Percentiles rank a stretch among this genome's conserved stretches.
Evolutionary conservation across 345 rosid genomes (phyloP).

Genomic region (Rhodamnia rubescens): DNA sequence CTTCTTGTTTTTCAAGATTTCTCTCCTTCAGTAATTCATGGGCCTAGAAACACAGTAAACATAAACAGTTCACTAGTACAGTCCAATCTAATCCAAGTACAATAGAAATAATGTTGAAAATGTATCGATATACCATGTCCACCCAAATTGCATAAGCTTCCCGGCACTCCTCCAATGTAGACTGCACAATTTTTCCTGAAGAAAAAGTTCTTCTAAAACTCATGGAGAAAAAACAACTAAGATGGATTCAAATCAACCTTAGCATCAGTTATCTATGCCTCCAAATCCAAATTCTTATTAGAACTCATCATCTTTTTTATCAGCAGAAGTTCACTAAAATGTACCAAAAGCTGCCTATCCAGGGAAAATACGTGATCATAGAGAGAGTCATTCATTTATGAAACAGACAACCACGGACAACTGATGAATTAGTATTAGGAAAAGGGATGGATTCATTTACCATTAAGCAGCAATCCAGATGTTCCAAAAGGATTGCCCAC

Average conservation of each 20-base stretch:
- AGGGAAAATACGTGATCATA: not conserved
- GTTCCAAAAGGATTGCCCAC: not conserved
- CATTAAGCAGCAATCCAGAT: not conserved
- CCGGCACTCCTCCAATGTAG: conserved; percentile 77
- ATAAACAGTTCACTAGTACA: not conserved
- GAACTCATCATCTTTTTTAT: not conserved
- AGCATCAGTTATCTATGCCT: not conserved
- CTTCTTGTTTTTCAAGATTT: conserved; percentile 49
- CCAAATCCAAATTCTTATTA: not conserved
- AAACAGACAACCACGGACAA: not conserved
- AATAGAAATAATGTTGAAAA: not conserved
- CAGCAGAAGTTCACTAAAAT: not conserved
- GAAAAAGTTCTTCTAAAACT: no score
- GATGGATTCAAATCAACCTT: not conserved
- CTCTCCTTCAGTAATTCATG: conserved; percentile 59
- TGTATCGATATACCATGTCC: conserved; percentile 34
- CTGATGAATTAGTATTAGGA: not conserved
- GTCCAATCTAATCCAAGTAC: not conserved
- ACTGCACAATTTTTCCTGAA: conserved; percentile 83
- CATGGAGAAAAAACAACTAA: not conserved
- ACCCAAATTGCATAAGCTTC: conserved; percentile 75
- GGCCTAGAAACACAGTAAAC: conserved; percentile 40
- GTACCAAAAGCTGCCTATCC: not conserved
- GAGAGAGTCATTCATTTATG: not conserved
- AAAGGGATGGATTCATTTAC: not conserved